Evolutionary conservation across 306 rosid species (phyloP), one percentile per base, ranked within the genome.

Genomic region (Clitoria ternatea): DNA sequence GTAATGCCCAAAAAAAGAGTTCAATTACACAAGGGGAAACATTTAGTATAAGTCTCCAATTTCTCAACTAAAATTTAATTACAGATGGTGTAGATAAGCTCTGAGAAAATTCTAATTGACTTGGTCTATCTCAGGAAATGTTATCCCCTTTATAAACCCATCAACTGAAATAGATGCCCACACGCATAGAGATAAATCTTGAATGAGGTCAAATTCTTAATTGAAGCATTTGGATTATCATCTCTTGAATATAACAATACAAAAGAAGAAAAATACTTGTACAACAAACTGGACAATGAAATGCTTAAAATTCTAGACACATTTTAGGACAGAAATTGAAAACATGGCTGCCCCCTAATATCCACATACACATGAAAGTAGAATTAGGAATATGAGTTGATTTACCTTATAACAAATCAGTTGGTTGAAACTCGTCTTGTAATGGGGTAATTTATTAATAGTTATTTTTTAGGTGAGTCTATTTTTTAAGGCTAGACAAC

Each of bases 131-230:
- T 12, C 57, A 33, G 59, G 62, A 62, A 52, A 70, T 13, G 30
- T 73, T 70, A 74, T 63, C 59, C 62, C 61, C 73, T 70, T 32
- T 36, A 26, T 67, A 40, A 65, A 69, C 78, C 81, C 67, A 64
- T 40, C 52, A 29, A 66, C 40, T 42, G 72, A 77, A 85, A 74
- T 70, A 47, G 60, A 48, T n/a, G 4, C 69, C 63, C 23, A 56
- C 45, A 76, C 61, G 55, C 43, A 59, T 59, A 36, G 35, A 69
- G 48, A 67, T 61, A 80, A 53, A 36, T 68, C 50, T 14, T 62
- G 61, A 56, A n/a, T 66, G 66, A 42, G 66, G 59, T 62, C 69
- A 42, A 39, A 40, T 42, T 7, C 36, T 61, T 52, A 19, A 27
- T 64, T 32, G 40, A 73, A 67, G 35, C 56, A 72, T 36, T 60